phyloP scores from a whole-genome alignment of 106 monocot genomes.

The Dendrobium catenatum region DNA sequence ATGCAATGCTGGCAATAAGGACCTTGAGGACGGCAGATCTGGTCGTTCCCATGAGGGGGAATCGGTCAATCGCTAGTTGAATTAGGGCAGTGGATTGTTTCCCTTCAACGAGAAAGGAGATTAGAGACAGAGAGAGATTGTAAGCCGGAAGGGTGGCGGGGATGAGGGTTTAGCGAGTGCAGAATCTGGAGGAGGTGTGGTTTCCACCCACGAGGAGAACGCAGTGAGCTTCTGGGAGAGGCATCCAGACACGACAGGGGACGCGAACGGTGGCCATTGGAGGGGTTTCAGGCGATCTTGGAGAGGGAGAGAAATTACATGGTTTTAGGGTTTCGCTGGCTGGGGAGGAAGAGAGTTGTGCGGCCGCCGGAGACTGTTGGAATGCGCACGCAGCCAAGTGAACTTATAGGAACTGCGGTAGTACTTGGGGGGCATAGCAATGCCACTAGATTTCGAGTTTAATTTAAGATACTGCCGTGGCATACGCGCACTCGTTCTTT shows the following conservation, averaged over 20 bases:
- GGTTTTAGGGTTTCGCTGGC: background rate
- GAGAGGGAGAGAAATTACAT: background rate
- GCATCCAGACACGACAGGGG: slow-evolving; percentile 26
- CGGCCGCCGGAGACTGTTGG: background rate
- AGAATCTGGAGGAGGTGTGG: slow-evolving; percentile 36
- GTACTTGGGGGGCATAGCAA: background rate
- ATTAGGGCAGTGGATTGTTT: background rate
- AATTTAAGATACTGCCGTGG: background rate
- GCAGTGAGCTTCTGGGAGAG: slow-evolving; percentile 9
- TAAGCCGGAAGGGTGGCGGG: background rate
- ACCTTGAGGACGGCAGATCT: slow-evolving; percentile 14
- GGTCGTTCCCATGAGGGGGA: slow-evolving; percentile 3
- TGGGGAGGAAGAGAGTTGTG: background rate
- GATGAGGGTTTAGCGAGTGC: slow-evolving; percentile 25
- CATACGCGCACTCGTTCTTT: no score
- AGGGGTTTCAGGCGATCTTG: background rate
- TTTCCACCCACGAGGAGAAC: slow-evolving; percentile 33
- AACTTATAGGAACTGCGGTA: background rate
- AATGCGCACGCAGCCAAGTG: background rate
- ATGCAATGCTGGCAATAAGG: slow-evolving; percentile 6
- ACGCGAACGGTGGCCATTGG: slow-evolving; percentile 16
- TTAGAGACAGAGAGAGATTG: background rate
- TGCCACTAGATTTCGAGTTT: background rate
- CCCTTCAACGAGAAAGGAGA: background rate
- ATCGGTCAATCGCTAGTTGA: background rate